phyloP scores from a whole-genome alignment of 768 basidiomycete genomes.

The Hortiboletus campestris region DNA sequence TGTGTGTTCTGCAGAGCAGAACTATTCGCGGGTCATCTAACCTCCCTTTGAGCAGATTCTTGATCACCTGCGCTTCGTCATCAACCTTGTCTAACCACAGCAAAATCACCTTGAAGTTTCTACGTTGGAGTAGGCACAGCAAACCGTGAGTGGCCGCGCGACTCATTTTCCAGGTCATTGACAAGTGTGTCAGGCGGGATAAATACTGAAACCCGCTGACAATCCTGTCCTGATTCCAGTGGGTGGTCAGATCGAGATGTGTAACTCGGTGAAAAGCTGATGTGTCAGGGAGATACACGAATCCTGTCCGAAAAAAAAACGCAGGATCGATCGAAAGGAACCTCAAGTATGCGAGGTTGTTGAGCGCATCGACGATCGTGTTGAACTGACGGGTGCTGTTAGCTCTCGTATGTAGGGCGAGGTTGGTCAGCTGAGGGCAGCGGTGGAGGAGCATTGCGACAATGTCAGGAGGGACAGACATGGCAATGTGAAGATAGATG shows the following conservation, averaged over 20 bases:
- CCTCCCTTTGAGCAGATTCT: too few relatives aligned
- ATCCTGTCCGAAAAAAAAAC: background rate
- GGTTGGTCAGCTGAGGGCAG: background rate
- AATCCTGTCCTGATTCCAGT: background rate
- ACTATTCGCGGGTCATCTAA: too few relatives aligned
- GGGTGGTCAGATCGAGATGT: background rate
- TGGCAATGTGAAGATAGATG: background rate
- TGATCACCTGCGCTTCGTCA: background rate
- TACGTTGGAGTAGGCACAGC: background rate
- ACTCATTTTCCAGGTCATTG: background rate
- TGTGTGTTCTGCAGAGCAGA: too few relatives aligned
- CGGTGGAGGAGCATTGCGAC: background rate
- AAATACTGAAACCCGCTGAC: background rate
- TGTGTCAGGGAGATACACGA: background rate
- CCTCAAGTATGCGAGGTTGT: background rate
- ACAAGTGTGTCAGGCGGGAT: background rate
- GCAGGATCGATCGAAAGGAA: background rate
- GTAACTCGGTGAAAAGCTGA: background rate
- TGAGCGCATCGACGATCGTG: background rate
- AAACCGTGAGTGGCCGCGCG: background rate
- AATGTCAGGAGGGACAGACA: background rate
- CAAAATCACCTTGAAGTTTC: background rate
- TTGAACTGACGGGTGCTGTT: background rate
- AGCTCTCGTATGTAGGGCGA: background rate
- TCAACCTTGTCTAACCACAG: background rate